Evolutionary conservation across 192 early-diverging fungal genomes (phyloP).

Genomic region (Coemansia sp.): DNA sequence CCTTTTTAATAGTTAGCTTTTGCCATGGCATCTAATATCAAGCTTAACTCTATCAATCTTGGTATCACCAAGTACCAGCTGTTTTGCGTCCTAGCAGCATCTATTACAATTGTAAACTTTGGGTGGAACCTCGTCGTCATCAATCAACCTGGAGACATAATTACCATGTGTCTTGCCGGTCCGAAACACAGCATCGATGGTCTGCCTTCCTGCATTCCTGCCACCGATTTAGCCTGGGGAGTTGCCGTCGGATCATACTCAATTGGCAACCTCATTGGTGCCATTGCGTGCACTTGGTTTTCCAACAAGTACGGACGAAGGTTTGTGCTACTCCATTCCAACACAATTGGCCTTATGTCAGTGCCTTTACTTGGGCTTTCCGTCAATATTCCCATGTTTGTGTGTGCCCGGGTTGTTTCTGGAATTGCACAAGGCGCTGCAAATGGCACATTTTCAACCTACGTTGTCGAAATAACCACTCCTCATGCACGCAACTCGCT

Average conservation of each 20-base stretch:
- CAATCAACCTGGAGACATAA: constrained; percentile 56
- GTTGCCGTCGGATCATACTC: constrained; percentile 56
- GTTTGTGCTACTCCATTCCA: constrained; percentile 62
- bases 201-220: constrained; percentile 37
- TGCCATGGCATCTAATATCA: not conserved
- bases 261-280: constrained; percentile 65
- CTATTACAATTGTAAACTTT: constrained; percentile 42
- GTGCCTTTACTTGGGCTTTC: constrained; percentile 58
- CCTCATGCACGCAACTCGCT: constrained; percentile 63
- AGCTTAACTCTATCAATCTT: not conserved
- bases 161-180: constrained; percentile 40
- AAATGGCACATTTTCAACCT: constrained; percentile 59
- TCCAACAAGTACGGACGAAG: constrained; percentile 62
- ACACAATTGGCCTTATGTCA: constrained; percentile 61
- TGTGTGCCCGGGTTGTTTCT: constrained; percentile 62
- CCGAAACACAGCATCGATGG: constrained; percentile 16
- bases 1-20: not conserved
- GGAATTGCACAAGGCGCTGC: constrained; percentile 70
- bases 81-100: constrained; percentile 38
- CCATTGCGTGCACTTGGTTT: constrained; percentile 55
- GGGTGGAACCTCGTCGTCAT: constrained; percentile 52
- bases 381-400: constrained; percentile 58
- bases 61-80: constrained; percentile 53
- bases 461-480: constrained; percentile 77
- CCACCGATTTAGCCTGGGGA: constrained; percentile 50